Evolutionary conservation across 208 protist genomes (phyloP).

Genomic region (Crithidia thermophila): DNA sequence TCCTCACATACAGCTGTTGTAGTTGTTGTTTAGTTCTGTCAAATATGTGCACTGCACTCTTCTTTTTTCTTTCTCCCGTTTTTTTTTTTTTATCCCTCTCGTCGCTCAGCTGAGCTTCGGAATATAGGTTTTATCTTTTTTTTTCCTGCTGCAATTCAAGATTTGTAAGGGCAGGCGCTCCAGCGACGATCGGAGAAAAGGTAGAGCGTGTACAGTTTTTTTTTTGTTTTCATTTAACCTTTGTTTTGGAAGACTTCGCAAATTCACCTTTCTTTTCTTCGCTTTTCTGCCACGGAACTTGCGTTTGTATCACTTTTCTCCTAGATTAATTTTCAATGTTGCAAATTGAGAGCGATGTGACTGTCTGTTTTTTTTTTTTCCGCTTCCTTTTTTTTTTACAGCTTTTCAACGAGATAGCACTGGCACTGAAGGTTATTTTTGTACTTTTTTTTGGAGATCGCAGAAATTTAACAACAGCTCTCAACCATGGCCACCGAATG

Average conservation of each 20-base stretch:
- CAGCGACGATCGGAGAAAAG: too few relatives aligned
- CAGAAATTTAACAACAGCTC: too few relatives aligned
- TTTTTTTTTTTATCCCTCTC: neutral
- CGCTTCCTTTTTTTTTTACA: conserved; percentile 17
- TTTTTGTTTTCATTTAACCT: too few relatives aligned
- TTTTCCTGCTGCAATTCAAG: neutral
- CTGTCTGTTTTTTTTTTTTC: conserved; percentile 2
- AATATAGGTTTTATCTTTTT: neutral
- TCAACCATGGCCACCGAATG: too few relatives aligned
- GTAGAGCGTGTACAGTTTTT: too few relatives aligned
- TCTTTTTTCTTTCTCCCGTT: conserved; percentile 1
- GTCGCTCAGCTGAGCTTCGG: neutral
- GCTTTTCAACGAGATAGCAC: neutral
- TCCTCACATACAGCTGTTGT: neutral
- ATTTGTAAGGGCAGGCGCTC: too few relatives aligned
- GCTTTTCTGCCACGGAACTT: too few relatives aligned
- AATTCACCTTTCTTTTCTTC: too few relatives aligned
- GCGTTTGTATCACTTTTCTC: conserved; percentile 6
- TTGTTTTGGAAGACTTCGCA: too few relatives aligned
- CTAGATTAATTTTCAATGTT: conserved; percentile 8
- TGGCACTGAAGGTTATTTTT: too few relatives aligned
- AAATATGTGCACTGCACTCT: neutral
- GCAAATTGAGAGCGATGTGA: neutral
- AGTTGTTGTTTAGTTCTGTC: neutral
- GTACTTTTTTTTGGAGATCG: too few relatives aligned